Base-by-base conservation (phyloP, 345 rosid species). In the Draba incana region DNA sequence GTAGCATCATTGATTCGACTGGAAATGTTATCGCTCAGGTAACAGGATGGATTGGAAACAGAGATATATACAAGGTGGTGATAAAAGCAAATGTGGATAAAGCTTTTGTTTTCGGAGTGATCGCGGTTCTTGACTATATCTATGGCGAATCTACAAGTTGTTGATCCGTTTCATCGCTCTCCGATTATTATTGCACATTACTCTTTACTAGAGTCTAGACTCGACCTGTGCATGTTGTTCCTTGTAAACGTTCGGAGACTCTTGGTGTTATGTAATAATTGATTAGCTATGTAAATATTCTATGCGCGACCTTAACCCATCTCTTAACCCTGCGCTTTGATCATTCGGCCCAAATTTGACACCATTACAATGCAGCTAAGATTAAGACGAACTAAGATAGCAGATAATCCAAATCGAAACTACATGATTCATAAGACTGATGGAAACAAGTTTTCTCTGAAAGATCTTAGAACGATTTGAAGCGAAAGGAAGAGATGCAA, bases 111-210 rank as follows among this genome's bases (percentile, higher is more conserved):
- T 80, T 85, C 8, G 96, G 97, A 39, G 76, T 93, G 8, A 74
- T 90, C 45, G 85, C 88, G 0, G 84, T 84, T 76, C 87, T 93
- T n/a, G 97, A 90, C 45, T 75, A 85, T 63, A 85, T 88, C 33
- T 57, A 85, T 49, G 92, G 90, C 30, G 91, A 87, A 81, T 93
- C 98, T 6, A 93, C 97, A 14, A 62, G 66, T 31, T 92, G 96
- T 75, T 83, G 44, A 59, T 13, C n/a, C 0, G 16, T 27, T 57
- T 39, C 63, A 57, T 39, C 48, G 23, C 62, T 37, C 11, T 37
- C 9, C 11, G 44, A 35, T 4, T 27, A 24, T 41, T 16, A 58
- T 59, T 59, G 11, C 35, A 24, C n/a, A 42, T 39, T 57, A 10
- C 43, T 55, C 27, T 33, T 55, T 9, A 7, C 14, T 56, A 35